Evolutionary conservation across 192 early-diverging fungal species (phyloP).

Genomic region (Lunasporangiospora selenospora): DNA sequence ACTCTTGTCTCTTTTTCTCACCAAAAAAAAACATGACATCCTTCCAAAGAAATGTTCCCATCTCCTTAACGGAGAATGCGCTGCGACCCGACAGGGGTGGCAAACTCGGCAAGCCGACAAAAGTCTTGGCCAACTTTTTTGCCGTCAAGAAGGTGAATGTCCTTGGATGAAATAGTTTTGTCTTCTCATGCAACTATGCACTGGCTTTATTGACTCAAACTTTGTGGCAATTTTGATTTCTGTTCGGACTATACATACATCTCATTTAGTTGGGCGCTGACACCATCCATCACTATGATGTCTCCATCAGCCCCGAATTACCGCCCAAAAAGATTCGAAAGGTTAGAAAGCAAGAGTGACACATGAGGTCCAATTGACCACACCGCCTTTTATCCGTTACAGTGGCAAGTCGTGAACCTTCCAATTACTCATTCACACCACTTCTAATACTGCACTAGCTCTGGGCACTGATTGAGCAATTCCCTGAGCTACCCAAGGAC

Average conservation of each 20-base stretch:
- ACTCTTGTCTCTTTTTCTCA: too few relatives aligned
- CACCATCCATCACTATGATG: slow-evolving; percentile 42
- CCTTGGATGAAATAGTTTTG: not conserved
- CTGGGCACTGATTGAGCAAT: slow-evolving; percentile 28
- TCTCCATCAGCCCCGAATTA: slow-evolving; percentile 28
- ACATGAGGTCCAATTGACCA: not conserved
- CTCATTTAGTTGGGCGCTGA: slow-evolving; percentile 23
- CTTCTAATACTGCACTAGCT: too few relatives aligned
- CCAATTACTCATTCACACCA: too few relatives aligned
- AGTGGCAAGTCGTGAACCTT: not conserved
- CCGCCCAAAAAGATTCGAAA: slow-evolving; percentile 26
- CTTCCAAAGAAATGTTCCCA: too few relatives aligned
- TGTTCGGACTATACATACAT: not conserved
- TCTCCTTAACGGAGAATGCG: slow-evolving; percentile 46
- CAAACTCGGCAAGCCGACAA: slow-evolving; percentile 41
- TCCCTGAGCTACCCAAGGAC: slow-evolving; percentile 26
- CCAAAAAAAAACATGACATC: too few relatives aligned
- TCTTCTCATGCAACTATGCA: not conserved
- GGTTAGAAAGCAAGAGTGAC: slow-evolving; percentile 1
- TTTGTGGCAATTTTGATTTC: not conserved
- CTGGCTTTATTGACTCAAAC: not conserved
- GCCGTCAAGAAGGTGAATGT: slow-evolving; percentile 56
- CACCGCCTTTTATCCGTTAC: not conserved
- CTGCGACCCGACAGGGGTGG: slow-evolving; percentile 50
- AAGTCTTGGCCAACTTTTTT: slow-evolving; percentile 78